phyloP scores from a whole-genome alignment of 768 basidiomycete genomes.

The Cytidiella melzeri region DNA sequence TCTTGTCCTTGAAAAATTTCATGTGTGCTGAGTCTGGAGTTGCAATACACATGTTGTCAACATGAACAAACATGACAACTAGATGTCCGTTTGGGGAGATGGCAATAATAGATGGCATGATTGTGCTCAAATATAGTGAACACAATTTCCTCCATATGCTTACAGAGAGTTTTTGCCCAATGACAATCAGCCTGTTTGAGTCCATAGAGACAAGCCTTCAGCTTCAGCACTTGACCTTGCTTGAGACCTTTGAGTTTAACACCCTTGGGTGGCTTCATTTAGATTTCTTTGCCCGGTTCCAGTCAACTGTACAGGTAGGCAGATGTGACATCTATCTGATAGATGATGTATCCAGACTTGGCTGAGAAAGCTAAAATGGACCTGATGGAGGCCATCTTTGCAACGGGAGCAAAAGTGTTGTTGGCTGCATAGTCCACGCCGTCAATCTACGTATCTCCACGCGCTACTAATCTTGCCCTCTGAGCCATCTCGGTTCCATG shows the following conservation, averaged over 20 bases:
- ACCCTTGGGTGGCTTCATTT: constrained; percentile 9
- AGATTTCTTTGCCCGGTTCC: constrained; percentile 10
- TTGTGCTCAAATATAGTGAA: neutral
- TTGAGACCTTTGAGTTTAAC: neutral
- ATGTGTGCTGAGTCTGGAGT: too few relatives aligned
- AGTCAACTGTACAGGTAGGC: constrained; percentile 22
- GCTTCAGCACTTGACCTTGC: neutral
- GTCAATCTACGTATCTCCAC: constrained; percentile 26
- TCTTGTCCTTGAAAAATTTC: too few relatives aligned
- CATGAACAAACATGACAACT: neutral
- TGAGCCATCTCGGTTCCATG: neutral
- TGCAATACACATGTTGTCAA: neutral
- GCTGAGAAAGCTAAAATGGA: constrained; percentile 24
- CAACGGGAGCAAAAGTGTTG: constrained; percentile 25
- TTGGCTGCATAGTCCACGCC: constrained; percentile 18
- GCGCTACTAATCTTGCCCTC: constrained; percentile 13
- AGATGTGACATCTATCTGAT: constrained; percentile 28
- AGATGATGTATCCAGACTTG: constrained; percentile 17
- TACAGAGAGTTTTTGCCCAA: constrained; percentile 3
- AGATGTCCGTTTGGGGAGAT: neutral
- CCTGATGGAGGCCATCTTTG: constrained; percentile 21
- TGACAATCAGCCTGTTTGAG: constrained; percentile 9
- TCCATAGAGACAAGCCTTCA: neutral
- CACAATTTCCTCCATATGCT: neutral
- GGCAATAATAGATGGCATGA: constrained; percentile 7